Percentiles rank a stretch among this genome's conserved stretches.
phyloP scores from a whole-genome alignment of 1,139 yeast genomes.

The Taphrina communis region DNA sequence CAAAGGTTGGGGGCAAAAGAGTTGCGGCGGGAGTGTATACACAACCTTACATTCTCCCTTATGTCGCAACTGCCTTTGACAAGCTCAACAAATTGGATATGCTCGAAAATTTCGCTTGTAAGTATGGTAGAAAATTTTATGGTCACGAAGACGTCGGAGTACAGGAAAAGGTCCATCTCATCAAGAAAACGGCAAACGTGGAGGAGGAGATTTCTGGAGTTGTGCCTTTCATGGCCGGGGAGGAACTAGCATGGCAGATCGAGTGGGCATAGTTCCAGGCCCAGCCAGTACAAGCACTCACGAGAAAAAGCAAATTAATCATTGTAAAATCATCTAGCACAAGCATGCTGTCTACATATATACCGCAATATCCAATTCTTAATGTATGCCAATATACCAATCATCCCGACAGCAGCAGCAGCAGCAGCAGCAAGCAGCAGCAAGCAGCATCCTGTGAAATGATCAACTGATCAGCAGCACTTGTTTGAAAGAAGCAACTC shows the following conservation, averaged over 20 bases:
- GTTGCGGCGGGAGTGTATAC: conserved; percentile 94
- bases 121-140: conserved; percentile 75
- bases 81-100: conserved; percentile 65
- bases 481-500: too few species aligned
- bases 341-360: too few species aligned
- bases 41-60: conserved; percentile 79
- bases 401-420: too few species aligned
- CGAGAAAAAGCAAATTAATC: too few species aligned
- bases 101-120: conserved; percentile 75
- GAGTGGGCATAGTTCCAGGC: conserved; percentile 61
- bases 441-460: too few species aligned
- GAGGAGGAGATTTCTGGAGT: conserved; percentile 68
- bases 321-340: too few species aligned
- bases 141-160: conserved; percentile 52
- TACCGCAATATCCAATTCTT: too few species aligned
- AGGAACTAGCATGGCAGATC: conserved; percentile 71
- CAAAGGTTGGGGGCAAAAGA: conserved; percentile 67
- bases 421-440: too few species aligned
- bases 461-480: too few species aligned
- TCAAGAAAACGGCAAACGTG: conserved; percentile 59
- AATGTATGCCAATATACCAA: too few species aligned
- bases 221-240: conserved; percentile 91
- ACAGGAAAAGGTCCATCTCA: conserved; percentile 60
- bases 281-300: not conserved
- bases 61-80: conserved; percentile 86